These are phyloP conservation scores for Saccharum hybrid DNA, from an alignment of 202 grass and related monocot genomes.

Conservation along the genomic window DNA sequence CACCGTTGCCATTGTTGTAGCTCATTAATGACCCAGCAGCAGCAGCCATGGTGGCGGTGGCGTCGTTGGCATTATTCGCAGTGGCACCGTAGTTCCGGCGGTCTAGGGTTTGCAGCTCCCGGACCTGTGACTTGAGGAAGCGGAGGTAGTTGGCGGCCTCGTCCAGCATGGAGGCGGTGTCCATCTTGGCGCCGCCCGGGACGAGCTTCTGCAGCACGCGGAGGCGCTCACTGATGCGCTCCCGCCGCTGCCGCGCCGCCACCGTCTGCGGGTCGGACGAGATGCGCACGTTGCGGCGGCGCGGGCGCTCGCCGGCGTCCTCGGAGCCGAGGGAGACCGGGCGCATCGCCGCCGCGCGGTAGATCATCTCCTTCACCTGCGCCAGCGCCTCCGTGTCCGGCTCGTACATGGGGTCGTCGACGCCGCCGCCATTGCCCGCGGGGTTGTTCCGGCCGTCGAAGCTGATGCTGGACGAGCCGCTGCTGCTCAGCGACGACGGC, in stretches of 20 bases:
- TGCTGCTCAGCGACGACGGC: conserved; percentile 38
- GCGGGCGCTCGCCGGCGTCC: conserved; percentile 53
- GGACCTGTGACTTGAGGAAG: conserved; percentile 75
- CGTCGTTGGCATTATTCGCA: not conserved
- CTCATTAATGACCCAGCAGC: not conserved
- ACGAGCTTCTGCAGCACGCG: conserved; percentile 81
- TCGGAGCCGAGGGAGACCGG: conserved; percentile 58
- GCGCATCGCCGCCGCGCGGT: conserved; percentile 73
- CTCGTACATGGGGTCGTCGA: conserved; percentile 45
- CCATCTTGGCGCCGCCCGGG: conserved; percentile 77
- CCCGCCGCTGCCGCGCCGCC: conserved; percentile 72
- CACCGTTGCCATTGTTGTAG: conserved; percentile 18
- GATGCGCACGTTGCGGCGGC: conserved; percentile 79
- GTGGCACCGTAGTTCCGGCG: conserved; percentile 38
- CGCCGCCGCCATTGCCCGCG: not conserved
- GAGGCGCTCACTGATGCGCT: conserved; percentile 79
- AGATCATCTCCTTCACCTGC: conserved; percentile 89
- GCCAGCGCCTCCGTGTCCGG: conserved; percentile 83
- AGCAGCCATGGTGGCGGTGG: conserved; percentile 6
- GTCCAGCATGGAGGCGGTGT: conserved; percentile 86
- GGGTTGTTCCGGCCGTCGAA: conserved; percentile 49
- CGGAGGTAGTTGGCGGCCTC: conserved; percentile 85
- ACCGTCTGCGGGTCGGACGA: conserved; percentile 82
- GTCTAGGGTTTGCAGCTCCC: conserved; percentile 77
- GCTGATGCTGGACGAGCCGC: conserved; percentile 63